phyloP scores from a whole-genome alignment of 495 filamentous ascomycete species.

The Friedmanniomyces endolithicus region DNA sequence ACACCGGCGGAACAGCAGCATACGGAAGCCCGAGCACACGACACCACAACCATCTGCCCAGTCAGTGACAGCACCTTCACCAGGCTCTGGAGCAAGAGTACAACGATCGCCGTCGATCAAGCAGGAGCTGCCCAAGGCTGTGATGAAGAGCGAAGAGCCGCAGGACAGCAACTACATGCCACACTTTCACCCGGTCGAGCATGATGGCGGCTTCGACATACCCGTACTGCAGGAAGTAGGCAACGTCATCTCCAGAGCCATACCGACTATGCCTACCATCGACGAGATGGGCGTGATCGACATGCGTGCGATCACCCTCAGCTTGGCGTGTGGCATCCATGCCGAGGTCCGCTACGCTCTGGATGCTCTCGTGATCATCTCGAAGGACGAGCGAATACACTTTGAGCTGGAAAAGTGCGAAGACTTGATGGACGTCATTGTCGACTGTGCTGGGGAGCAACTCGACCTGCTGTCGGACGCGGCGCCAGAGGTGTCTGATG shows the following conservation, averaged over 20 bases:
- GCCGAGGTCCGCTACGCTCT: constrained; percentile 78
- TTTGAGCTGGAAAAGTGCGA: constrained; percentile 66
- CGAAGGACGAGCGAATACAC: constrained; percentile 45
- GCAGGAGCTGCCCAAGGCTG: constrained; percentile 2
- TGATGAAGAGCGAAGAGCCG: constrained; percentile 16
- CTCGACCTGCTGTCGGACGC: constrained; percentile 66
- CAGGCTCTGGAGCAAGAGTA: constrained; percentile 1
- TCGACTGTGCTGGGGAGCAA: constrained; percentile 86
- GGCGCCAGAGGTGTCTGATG: constrained; percentile 70
- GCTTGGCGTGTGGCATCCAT: constrained; percentile 82
- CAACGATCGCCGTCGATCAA: constrained; percentile 14
- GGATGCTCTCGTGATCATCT: constrained; percentile 65
- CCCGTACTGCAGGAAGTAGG: constrained; percentile 11
- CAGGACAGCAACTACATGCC: constrained; percentile 22
- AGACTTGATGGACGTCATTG: constrained; percentile 72
- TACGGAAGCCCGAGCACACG: constrained; percentile 10
- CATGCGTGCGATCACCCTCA: constrained; percentile 80
- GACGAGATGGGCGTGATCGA: constrained; percentile 77
- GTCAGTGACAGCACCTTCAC: constrained; percentile 15
- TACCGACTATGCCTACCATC: constrained; percentile 61
- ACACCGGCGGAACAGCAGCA: constrained; percentile 18
- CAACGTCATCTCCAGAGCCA: constrained; percentile 30
- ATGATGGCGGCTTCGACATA: constrained; percentile 20
- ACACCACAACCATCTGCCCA: constrained; percentile 8
- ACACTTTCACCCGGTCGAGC: constrained; percentile 8